Base-by-base conservation (phyloP, 2,329 filamentous ascomycete species). In the Arthrinium phaeospermum region DNA sequence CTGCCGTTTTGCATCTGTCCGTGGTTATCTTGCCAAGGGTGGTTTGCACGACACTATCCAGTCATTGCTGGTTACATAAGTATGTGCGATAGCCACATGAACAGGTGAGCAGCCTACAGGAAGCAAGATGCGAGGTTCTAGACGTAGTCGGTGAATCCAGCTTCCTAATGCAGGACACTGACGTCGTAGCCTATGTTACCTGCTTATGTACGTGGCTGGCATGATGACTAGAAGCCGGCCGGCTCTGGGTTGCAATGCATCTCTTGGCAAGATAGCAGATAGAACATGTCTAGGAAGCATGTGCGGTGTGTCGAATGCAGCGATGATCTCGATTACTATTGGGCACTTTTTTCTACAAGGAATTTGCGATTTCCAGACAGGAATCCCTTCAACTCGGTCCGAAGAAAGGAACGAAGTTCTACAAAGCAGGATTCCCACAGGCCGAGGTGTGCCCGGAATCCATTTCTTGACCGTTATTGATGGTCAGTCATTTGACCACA, bases 141-240 rank as follows among this genome's bases (percentile, higher is more conserved):
- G 57, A 41, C 22, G 19, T 41, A 41, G 30, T n/a, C 10, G 57
- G 10, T 64, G 19, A 3, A 41, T 41, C 57, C 34, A 64, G 57
- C 57, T 64, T 64, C 57, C 57, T 64, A 64, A 64, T 64, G 57
- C 34, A 64, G 57, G 57, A 22, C 57, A 34, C 57, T 41, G 57
- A 64, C 34, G 30, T 64, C 34, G 57, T n/a, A n/a, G 57, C 7
- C 37, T 64, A 41, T 64, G 57, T 34, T 64, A 41, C 57, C 57
- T 41, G 19, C 3, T 41, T 14, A 64, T 41, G 57, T 34, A 19
- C 57, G 57, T 64, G 57, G 34, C 34, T n/a, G 57, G 57, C 34
- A 34, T 64, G 12, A 8, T 41, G 57, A 41, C 22, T 41, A 30
- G 57, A 41, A 37, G 57, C 41, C 30, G 57, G 57, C 57, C 57